Percentiles rank a stretch among this genome's conserved stretches.
These are phyloP conservation scores for Fusarium haematococcum DNA, from an alignment of 2,329 filamentous ascomycete species.

Conservation along the genomic window DNA sequence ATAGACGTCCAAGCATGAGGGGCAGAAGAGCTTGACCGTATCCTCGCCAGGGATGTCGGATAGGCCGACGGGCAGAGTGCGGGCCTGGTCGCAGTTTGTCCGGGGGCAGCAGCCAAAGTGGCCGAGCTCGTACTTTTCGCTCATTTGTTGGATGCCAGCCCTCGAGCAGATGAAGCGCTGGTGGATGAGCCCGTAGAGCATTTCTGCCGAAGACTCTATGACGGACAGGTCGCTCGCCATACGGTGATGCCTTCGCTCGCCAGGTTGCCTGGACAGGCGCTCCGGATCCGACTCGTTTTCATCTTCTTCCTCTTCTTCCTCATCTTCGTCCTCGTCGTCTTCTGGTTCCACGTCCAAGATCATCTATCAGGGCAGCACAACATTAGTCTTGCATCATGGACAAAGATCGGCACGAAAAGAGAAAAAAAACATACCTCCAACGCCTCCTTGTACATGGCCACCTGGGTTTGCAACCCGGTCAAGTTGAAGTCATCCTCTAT, in stretches of 20 bases:
- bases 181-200: constrained; percentile 98
- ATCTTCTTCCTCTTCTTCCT: constrained; percentile 81
- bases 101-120: constrained; percentile 98
- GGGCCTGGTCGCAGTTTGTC: constrained; percentile 89
- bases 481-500: constrained; percentile 99
- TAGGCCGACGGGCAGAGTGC: constrained; percentile 91
- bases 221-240: constrained; percentile 94
- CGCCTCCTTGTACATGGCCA: constrained; percentile 99
- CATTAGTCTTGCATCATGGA: constrained; percentile 12
- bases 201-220: constrained; percentile 97
- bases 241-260: constrained; percentile 81
- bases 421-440: constrained; percentile 72
- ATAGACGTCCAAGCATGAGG: constrained; percentile 95
- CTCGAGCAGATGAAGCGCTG: constrained; percentile 98
- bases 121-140: constrained; percentile 96
- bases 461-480: constrained; percentile 93
- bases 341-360: constrained; percentile 98
- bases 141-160: constrained; percentile 98
- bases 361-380: constrained; percentile 69
- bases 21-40: constrained; percentile 98
- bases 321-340: constrained; percentile 89
- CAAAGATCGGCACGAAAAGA: neutral
- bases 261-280: constrained; percentile 58
- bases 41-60: constrained; percentile 96
- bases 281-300: constrained; percentile 77